These are phyloP conservation scores for Ceratocystiopsis sp. DNA, from an alignment of 2,329 filamentous ascomycete genomes.

Conservation along the genomic window DNA sequence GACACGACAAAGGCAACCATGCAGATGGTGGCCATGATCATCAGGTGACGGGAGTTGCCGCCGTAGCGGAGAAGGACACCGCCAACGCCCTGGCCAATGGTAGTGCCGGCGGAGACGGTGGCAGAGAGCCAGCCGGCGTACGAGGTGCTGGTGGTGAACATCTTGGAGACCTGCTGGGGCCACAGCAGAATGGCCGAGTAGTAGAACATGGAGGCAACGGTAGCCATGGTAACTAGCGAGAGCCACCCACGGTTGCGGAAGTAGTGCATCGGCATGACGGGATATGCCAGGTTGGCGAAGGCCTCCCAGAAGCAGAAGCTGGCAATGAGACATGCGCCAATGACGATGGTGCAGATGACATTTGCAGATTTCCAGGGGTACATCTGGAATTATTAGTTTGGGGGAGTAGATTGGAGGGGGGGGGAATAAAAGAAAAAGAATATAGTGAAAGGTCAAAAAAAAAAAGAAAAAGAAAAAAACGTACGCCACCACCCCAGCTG, in stretches of 20 bases:
- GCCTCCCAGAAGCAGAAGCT: conserved; percentile 20
- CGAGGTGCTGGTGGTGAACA: conserved; percentile 18
- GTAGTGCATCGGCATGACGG: conserved; percentile 2
- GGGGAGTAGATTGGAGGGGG: too few relatives aligned
- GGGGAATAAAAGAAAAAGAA: background rate
- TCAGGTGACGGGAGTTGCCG: conserved; percentile 20
- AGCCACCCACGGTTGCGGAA: conserved; percentile 1
- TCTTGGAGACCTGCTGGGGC: conserved; percentile 18
- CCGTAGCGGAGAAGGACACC: conserved; percentile 18
- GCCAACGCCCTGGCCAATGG: conserved; percentile 17
- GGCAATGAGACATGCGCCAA: conserved; percentile 18
- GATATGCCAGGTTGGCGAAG: conserved; percentile 15
- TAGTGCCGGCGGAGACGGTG: conserved; percentile 18
- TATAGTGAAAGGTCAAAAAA: background rate
- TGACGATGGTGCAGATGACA: conserved; percentile 20
- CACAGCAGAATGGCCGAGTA: conserved; percentile 1
- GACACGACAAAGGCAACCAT: conserved; percentile 21
- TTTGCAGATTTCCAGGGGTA: conserved; percentile 24
- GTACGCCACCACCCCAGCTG: conserved; percentile 22
- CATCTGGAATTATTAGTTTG: too few relatives aligned
- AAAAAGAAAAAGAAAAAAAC: background rate
- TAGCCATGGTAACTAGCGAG: background rate
- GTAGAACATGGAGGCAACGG: conserved; percentile 1
- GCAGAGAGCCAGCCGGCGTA: conserved; percentile 21
- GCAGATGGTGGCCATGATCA: conserved; percentile 19